Base-by-base conservation (phyloP, 2,329 filamentous ascomycete species). In the Hypoxylon rubiginosum region DNA sequence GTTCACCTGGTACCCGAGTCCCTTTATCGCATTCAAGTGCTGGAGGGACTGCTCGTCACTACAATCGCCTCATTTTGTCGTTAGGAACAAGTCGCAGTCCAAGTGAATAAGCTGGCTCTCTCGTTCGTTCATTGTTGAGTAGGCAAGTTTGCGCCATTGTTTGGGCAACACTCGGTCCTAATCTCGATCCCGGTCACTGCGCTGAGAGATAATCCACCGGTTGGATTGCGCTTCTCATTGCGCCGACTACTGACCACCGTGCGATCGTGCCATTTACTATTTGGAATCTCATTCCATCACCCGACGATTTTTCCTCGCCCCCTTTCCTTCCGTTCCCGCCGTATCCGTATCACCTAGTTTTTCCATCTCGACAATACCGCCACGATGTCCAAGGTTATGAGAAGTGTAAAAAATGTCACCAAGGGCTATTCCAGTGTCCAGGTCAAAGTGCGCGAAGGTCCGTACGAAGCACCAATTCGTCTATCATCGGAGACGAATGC, bases 401-500 rank as follows among this genome's bases (percentile, higher is more conserved):
- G 96, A 82, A 97, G 93, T 79, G 94, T 98, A 77, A 98, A 97
- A 85, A 99, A 98, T 86, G 95, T 99, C 82, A 98, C 96, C 80
- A 99, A 98, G 85, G 96, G 96, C 75, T 99, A 99, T 80, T 97
- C 95, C 36, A 90, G 88, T 72, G 93, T 97, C 75, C 95, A 99
- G 86, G 93, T 98, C 80, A 98, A 98, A 85, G 96, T 99, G 81
- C 91, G 94, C 84, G 95, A 97, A 92, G 94, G 94, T 97, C 83
- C 36, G 76, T 73, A 64, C 50, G 53, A 21, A 39, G 52, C 61
- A 49, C 36, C 58, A 26, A 43, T 36, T 50, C 36, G 26, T 30
- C 17, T 24, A 82, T 36, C 28, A n/a, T n/a, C n/a, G 1, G 45
- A 45, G 46, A 13, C 61, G 39, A 53, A 49, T 30, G n/a, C 52